A percentile compares a stretch with the other conserved stretches of the same genome.
These are phyloP conservation scores for Ganoderma lucidum DNA, from an alignment of 1,284 basidiomycete species.

Conservation along the genomic window DNA sequence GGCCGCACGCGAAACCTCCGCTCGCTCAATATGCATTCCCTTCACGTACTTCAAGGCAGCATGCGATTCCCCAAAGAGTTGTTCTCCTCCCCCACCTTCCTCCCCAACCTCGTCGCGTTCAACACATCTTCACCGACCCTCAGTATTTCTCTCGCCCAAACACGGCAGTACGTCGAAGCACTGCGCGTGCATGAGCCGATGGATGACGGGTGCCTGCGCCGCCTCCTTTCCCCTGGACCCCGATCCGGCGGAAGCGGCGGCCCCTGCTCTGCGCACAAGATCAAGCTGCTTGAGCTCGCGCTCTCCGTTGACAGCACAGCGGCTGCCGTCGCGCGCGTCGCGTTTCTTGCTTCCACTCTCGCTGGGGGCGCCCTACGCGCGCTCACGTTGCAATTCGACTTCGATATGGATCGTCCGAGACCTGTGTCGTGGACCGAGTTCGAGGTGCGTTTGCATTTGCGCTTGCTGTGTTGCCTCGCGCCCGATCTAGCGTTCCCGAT, in stretches of 20 bases:
- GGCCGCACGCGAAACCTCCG: constrained; percentile 27
- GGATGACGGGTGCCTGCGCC: constrained; percentile 14
- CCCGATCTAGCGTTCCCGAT: background rate
- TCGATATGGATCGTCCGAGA: constrained; percentile 15
- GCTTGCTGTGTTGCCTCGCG: background rate
- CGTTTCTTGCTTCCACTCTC: constrained; percentile 25
- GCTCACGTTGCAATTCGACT: constrained; percentile 27
- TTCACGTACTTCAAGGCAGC: constrained; percentile 18
- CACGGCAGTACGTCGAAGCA: constrained; percentile 16
- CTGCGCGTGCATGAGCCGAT: constrained; percentile 29
- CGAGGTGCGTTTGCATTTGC: constrained; percentile 23
- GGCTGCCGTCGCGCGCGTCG: constrained; percentile 22
- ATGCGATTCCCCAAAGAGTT: constrained; percentile 18
- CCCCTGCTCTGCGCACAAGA: background rate
- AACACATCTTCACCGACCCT: constrained; percentile 19
- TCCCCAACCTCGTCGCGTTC: constrained; percentile 28
- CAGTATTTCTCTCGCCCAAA: constrained; percentile 7
- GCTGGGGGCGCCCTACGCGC: constrained; percentile 19
- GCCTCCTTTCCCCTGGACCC: constrained; percentile 6
- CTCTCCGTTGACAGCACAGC: constrained; percentile 20
- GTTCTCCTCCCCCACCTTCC: constrained; percentile 22
- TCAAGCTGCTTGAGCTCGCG: constrained; percentile 25
- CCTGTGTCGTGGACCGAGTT: constrained; percentile 28
- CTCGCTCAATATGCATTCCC: constrained; percentile 30
- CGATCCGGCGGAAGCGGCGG: background rate